These are phyloP conservation scores for Lagenidium sp. DNA, from an alignment of 352 stramenopile genomes.

Conservation along the genomic window DNA sequence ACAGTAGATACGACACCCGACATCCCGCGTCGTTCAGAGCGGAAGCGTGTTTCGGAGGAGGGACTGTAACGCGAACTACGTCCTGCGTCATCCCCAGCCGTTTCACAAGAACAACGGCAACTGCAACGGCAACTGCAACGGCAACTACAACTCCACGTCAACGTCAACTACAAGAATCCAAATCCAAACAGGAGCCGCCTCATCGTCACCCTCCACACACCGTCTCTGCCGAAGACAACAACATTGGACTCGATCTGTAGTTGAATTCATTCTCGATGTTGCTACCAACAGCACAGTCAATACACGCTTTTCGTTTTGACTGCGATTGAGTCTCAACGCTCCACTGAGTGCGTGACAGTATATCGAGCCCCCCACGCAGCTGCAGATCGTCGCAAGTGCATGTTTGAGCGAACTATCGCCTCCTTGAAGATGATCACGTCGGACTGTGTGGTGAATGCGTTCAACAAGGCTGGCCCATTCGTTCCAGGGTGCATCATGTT, in stretches of 20 bases:
- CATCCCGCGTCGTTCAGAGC: no score
- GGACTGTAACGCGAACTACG: background rate
- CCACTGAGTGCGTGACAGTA: background rate
- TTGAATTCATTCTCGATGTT: slow-evolving; percentile 1
- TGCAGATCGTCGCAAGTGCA: no score
- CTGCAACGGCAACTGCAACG: background rate
- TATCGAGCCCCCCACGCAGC: no score
- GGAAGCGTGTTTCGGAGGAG: no score
- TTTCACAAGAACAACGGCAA: slow-evolving; percentile 1
- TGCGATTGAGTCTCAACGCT: background rate
- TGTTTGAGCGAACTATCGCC: no score
- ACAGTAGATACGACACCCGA: no score
- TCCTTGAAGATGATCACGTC: no score
- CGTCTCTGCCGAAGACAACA: background rate
- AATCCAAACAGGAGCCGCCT: background rate
- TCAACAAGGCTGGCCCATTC: no score
- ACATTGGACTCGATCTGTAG: background rate
- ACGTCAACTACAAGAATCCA: slow-evolving; percentile 1
- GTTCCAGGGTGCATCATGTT: no score
- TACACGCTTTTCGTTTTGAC: background rate
- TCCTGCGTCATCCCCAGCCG: background rate
- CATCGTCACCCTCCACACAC: background rate
- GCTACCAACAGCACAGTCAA: background rate
- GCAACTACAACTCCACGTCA: background rate
- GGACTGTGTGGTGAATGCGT: no score